phyloP scores from a whole-genome alignment of 192 early-diverging fungal genomes.

The Podila verticillata region DNA sequence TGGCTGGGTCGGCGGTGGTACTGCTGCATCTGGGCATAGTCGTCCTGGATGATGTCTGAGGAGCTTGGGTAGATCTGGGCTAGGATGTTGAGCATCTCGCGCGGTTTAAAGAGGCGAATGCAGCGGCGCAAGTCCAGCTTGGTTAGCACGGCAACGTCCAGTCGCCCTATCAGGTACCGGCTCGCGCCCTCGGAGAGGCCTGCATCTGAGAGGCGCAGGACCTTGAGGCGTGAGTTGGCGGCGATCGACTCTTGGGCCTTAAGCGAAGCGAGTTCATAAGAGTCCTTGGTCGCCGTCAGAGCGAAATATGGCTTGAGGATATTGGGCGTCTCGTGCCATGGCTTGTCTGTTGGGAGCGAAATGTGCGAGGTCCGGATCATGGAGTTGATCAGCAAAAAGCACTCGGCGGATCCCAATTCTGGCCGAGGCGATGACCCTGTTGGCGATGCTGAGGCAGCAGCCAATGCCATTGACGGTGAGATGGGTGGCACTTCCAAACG shows the following conservation, averaged over 20 bases:
- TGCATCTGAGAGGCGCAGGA: slow-evolving; percentile 23
- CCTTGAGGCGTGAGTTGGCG: slow-evolving; percentile 27
- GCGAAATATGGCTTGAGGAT: not conserved
- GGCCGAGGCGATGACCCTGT: not conserved
- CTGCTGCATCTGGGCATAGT: not conserved
- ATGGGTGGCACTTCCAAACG: slow-evolving; percentile 4
- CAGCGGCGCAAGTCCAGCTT: slow-evolving; percentile 31
- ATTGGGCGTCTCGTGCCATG: slow-evolving; percentile 21
- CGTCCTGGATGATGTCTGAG: not conserved
- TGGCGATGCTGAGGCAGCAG: not conserved
- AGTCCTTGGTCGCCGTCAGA: slow-evolving; percentile 20
- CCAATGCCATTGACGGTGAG: slow-evolving; percentile 1
- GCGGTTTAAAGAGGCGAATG: slow-evolving; percentile 32
- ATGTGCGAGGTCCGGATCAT: slow-evolving; percentile 24
- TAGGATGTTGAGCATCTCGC: slow-evolving; percentile 23
- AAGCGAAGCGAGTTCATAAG: slow-evolving; percentile 2
- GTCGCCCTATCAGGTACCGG: slow-evolving; percentile 12
- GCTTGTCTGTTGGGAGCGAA: slow-evolving; percentile 1
- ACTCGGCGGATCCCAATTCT: slow-evolving; percentile 23
- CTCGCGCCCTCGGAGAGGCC: slow-evolving; percentile 26
- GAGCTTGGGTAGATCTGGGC: slow-evolving; percentile 14
- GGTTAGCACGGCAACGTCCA: slow-evolving; percentile 24
- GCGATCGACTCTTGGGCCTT: slow-evolving; percentile 18
- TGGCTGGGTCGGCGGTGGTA: not conserved
- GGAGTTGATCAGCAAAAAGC: slow-evolving; percentile 28